These are phyloP conservation scores for Effrenium voratum DNA, from an alignment of 73 alveolate species.

Conservation along the genomic window DNA sequence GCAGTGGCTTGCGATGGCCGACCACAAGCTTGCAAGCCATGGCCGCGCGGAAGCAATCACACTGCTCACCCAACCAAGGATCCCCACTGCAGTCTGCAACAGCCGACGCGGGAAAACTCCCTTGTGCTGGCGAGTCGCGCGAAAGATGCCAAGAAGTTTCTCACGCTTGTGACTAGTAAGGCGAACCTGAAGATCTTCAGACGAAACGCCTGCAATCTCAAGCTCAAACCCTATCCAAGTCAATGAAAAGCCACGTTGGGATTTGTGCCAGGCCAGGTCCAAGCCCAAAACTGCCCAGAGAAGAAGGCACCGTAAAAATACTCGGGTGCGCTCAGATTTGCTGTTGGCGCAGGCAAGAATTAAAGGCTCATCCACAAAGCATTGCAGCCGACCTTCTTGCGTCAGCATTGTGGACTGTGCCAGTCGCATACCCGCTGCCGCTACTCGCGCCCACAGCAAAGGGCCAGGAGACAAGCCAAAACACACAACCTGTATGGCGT, in stretches of 20 bases:
- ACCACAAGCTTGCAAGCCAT: constrained; percentile 6
- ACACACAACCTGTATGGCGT: background rate
- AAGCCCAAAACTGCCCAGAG: background rate
- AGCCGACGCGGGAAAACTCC: background rate
- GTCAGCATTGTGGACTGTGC: background rate
- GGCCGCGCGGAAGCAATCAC: constrained; percentile 1
- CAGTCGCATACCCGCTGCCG: background rate
- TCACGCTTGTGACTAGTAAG: background rate
- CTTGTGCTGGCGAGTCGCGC: background rate
- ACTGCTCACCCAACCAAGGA: constrained; percentile 2
- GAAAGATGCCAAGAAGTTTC: background rate
- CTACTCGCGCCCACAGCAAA: background rate
- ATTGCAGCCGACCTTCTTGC: background rate
- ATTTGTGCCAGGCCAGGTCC: background rate
- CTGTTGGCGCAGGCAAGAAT: background rate
- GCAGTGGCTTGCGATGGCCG: background rate
- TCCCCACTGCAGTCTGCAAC: background rate
- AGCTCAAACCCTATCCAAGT: constrained; percentile 33
- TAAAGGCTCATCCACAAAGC: background rate
- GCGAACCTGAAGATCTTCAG: background rate
- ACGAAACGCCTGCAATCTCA: background rate
- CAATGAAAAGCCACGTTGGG: background rate
- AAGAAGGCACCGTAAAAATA: background rate
- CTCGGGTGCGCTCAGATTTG: background rate
- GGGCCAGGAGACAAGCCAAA: constrained; percentile 24